Evolutionary conservation across 192 early-diverging fungal species (phyloP), one percentile per base, ranked within the genome.

Genomic region (Gaertneriomyces semiglobifer): DNA sequence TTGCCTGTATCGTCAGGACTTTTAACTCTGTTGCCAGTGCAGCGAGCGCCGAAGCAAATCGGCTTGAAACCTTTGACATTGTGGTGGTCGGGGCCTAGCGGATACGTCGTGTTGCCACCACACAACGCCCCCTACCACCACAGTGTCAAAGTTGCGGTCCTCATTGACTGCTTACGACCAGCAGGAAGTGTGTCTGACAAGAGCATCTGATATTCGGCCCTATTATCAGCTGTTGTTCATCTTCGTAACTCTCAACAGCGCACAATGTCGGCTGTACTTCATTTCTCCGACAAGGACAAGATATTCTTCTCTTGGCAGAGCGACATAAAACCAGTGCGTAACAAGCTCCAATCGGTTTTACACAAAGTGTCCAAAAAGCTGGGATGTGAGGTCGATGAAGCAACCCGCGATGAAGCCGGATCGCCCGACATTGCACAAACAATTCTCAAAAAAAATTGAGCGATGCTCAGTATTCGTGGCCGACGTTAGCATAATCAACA

Each of bases 401-500:
- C 47, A 48, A 48, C 47, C 10, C 47, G 47, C 47, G 47, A 48
- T 48, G 47, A 48, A n/a, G 47, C 47, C 47, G 47, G 47, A 48
- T 48, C 47, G 9, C 47, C 47, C n/a, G 47, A 48, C 47, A 48
- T 48, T n/a, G 47, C 47, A 11, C 47, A 48, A 48, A 48, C 47
- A 48, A 48, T 48, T 48, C 47, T 48, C 47, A 48, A 48, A 9
- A 48, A n/a, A 48, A 48, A 48, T 48, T 11, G 47, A 48, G 47
- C 10, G 47, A n/a, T 48, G 47, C 47, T 48, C 47, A 48, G 47
- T 48, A 11, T 48, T 48, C 47, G 47, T 48, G n/a, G 47, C 47
- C 47, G 47, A 48, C 47, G 47, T 48, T n/a, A 48, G 47, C 47
- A 48, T 48, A 48, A 48, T 48, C 47, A 48, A 48, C 47, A 48